A percentile compares a stretch with the other conserved stretches of the same genome.
Conservation (phyloP, 225 moss, liverwort and hornwort species). For the Polytrichum commune region DNA sequence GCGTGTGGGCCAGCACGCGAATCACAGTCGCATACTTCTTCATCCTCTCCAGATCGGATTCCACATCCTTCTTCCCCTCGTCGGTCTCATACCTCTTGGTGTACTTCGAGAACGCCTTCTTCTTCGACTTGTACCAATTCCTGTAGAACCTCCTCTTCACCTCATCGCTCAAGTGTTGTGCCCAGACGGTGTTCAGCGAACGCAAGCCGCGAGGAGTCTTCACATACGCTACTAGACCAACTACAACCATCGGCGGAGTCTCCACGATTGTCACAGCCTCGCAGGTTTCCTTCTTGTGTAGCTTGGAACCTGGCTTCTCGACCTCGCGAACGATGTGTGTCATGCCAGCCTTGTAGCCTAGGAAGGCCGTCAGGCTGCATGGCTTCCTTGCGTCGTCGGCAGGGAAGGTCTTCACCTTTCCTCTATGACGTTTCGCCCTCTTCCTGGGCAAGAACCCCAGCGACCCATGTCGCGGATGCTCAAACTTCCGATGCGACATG, state of each 20-base stretch:
- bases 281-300: slow-evolving; percentile 83
- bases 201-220: slow-evolving; percentile 67
- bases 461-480: slow-evolving; percentile 64
- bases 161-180: slow-evolving; percentile 61
- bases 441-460: slow-evolving; percentile 60
- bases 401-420: slow-evolving; percentile 80
- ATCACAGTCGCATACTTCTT: slow-evolving; percentile 64
- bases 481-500: slow-evolving; percentile 45
- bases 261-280: slow-evolving; percentile 72
- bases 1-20: slow-evolving; percentile 64
- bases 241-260: slow-evolving; percentile 71
- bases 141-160: slow-evolving; percentile 53
- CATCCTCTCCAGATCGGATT: slow-evolving; percentile 51
- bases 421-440: slow-evolving; percentile 50
- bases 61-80: slow-evolving; percentile 55
- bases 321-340: slow-evolving; percentile 75
- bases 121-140: slow-evolving; percentile 59
- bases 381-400: slow-evolving; percentile 49
- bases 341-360: slow-evolving; percentile 82
- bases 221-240: slow-evolving; percentile 72
- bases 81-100: slow-evolving; percentile 46
- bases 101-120: slow-evolving; percentile 57
- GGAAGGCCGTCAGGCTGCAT: slow-evolving; percentile 56
- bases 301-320: slow-evolving; percentile 88
- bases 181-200: slow-evolving; percentile 59